A percentile compares a stretch with the other conserved stretches of the same genome.
Evolutionary conservation across 2,329 filamentous ascomycete species (phyloP).

Genomic region (Hypoxylon rubiginosum): DNA sequence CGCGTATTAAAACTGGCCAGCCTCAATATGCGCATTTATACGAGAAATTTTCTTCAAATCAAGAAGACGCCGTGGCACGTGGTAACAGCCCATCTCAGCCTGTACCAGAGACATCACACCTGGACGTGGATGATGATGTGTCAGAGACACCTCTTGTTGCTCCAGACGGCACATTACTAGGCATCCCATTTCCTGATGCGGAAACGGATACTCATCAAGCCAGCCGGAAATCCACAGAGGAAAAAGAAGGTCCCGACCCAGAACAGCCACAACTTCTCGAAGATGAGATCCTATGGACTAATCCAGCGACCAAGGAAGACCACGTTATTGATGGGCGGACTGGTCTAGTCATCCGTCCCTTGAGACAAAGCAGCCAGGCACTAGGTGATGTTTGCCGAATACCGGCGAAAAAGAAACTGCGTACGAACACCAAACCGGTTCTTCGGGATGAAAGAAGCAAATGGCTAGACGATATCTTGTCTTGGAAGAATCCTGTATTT

Average conservation of each 20-base stretch:
- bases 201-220: constrained; percentile 9
- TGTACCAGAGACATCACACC: neutral
- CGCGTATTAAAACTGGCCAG: constrained; percentile 54
- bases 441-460: constrained; percentile 40
- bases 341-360: constrained; percentile 58
- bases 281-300: constrained; percentile 67
- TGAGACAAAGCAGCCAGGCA: constrained; percentile 48
- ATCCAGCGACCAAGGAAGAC: constrained; percentile 69
- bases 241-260: neutral
- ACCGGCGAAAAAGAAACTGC: constrained; percentile 33
- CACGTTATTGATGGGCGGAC: constrained; percentile 68
- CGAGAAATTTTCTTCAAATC: constrained; percentile 15
- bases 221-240: constrained; percentile 16
- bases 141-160: constrained; percentile 41
- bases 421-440: constrained; percentile 28
- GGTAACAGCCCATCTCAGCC: constrained; percentile 12
- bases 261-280: constrained; percentile 46
- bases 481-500: constrained; percentile 85
- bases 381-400: constrained; percentile 39
- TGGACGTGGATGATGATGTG: neutral
- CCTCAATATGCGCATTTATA: constrained; percentile 31
- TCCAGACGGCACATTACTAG: constrained; percentile 44
- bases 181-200: constrained; percentile 44
- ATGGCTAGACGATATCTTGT: constrained; percentile 74
- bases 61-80: neutral